A percentile compares a stretch with the other conserved stretches of the same genome.
phyloP scores from a whole-genome alignment of 202 grass and related monocot genomes.

The Carex arenaria region DNA sequence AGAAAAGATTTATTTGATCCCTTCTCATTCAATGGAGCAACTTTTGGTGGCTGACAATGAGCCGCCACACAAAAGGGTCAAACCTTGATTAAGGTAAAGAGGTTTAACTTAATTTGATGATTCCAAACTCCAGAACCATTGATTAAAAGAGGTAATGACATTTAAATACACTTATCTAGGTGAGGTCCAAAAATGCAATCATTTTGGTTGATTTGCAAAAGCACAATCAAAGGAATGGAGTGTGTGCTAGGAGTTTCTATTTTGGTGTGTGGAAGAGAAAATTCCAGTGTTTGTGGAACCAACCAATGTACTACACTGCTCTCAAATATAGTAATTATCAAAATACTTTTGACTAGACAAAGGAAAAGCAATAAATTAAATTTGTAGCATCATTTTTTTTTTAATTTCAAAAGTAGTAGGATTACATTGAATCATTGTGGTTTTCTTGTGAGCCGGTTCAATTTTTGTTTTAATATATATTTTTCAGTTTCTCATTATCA shows the following conservation, averaged over 20 bases:
- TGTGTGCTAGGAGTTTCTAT: background rate
- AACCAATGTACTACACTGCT: slow-evolving; percentile 4
- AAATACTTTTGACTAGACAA: background rate
- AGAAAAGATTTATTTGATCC: background rate
- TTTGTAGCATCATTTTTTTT: no score
- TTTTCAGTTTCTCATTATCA: no score
- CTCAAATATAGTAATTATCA: background rate
- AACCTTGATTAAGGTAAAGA: slow-evolving; percentile 22
- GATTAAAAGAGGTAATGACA: background rate
- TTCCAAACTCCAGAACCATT: slow-evolving; percentile 14
- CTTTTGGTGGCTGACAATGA: slow-evolving; percentile 15
- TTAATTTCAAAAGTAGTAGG: no score
- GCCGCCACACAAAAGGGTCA: slow-evolving; percentile 11
- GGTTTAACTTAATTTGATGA: slow-evolving; percentile 16
- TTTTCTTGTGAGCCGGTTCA: no score
- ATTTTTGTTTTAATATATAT: no score
- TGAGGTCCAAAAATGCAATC: background rate
- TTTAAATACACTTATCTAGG: slow-evolving; percentile 12
- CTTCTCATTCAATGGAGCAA: slow-evolving; percentile 11
- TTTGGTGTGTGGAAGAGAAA: background rate
- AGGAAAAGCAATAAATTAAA: background rate
- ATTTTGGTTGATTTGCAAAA: background rate
- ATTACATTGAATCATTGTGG: no score
- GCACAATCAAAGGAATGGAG: background rate
- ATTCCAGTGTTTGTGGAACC: slow-evolving; percentile 17